phyloP scores from a whole-genome alignment of 2,329 filamentous ascomycete species.

The Lachnum nothofagi region DNA sequence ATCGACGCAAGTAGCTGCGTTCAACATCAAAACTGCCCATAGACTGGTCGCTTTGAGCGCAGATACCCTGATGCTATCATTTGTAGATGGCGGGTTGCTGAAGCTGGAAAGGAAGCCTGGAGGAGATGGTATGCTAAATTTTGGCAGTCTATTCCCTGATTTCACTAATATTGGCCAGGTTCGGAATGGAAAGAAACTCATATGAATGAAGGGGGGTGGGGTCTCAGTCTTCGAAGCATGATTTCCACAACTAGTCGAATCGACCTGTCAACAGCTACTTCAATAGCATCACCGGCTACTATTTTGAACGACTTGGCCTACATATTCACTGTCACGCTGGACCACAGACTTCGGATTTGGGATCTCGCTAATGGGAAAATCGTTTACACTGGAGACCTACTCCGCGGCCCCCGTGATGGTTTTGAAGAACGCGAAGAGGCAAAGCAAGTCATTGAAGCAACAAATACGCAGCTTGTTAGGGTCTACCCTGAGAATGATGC shows the following conservation, averaged over 20 bases:
- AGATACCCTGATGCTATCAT: slow-evolving; percentile 70
- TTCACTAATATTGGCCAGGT: slow-evolving; percentile 21
- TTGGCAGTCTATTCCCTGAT: background rate
- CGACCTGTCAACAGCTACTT: slow-evolving; percentile 63
- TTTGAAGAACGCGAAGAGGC: slow-evolving; percentile 61
- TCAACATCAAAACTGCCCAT: slow-evolving; percentile 75
- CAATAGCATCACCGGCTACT: slow-evolving; percentile 49
- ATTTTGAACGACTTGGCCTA: slow-evolving; percentile 46
- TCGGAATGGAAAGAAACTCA: slow-evolving; percentile 63
- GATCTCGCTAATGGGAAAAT: slow-evolving; percentile 77
- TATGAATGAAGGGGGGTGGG: slow-evolving; percentile 70
- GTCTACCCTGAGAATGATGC: slow-evolving; percentile 57
- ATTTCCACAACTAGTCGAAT: slow-evolving; percentile 61
- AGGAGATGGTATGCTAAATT: slow-evolving; percentile 41
- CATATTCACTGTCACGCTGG: slow-evolving; percentile 76
- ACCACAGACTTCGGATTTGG: slow-evolving; percentile 87
- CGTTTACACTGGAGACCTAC: slow-evolving; percentile 69
- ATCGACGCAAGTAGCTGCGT: slow-evolving; percentile 64
- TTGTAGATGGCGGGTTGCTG: slow-evolving; percentile 73
- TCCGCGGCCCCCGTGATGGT: slow-evolving; percentile 64
- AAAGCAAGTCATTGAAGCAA: slow-evolving; percentile 75
- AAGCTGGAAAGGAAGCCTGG: slow-evolving; percentile 58
- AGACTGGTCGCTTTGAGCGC: slow-evolving; percentile 70
- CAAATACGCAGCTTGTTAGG: slow-evolving; percentile 70
- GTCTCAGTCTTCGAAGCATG: slow-evolving; percentile 59